Conservation (phyloP, 108 stramenopile species). For the Fragilariopsis cylindrus region DNA sequence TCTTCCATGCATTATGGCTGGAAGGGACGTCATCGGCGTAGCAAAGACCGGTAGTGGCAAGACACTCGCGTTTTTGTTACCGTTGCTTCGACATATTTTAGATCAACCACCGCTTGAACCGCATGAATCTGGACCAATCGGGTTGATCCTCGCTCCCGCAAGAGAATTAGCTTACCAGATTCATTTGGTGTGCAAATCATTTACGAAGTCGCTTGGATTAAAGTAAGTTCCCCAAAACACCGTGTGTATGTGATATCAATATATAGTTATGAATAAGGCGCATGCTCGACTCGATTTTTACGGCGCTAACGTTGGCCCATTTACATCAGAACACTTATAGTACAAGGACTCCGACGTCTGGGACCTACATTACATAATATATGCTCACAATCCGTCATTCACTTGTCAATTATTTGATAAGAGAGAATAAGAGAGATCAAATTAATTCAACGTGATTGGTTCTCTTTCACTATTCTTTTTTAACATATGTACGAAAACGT, state of each 20-base stretch:
- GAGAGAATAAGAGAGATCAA: not conserved
- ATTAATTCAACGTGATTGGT: not conserved
- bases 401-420: slow-evolving; percentile 6
- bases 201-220: slow-evolving; percentile 74
- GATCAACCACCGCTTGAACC: slow-evolving; percentile 92
- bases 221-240: slow-evolving; percentile 55
- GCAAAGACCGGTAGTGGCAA: slow-evolving; percentile 99
- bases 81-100: slow-evolving; percentile 91
- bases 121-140: slow-evolving; percentile 95
- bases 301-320: slow-evolving; percentile 27
- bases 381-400: not conserved
- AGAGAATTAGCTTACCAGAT: slow-evolving; percentile 97
- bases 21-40: slow-evolving; percentile 98
- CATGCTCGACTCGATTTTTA: slow-evolving; percentile 16
- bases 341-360: not conserved
- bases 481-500: not conserved
- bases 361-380: not conserved
- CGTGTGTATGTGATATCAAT: not conserved
- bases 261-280: not conserved
- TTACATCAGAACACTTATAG: slow-evolving; percentile 9
- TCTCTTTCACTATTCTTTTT: no score
- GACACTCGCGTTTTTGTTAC: slow-evolving; percentile 94
- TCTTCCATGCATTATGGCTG: slow-evolving; percentile 97
- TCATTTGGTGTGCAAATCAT: slow-evolving; percentile 82
- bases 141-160: slow-evolving; percentile 94